Conservation (phyloP, 1,139 yeast genomes). For the Candida labiduridarum region DNA sequence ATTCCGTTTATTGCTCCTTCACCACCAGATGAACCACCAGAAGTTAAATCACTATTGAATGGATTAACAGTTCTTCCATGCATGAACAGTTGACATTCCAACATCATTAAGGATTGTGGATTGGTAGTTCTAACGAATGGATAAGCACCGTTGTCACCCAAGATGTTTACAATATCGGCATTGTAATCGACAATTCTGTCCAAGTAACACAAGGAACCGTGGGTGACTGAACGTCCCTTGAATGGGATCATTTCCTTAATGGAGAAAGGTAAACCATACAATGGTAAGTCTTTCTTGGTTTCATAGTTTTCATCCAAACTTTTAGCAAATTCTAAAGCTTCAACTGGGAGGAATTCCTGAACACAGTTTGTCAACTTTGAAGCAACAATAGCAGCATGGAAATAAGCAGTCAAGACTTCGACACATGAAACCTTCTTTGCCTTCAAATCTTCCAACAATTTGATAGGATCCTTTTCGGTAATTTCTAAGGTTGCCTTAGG, state of each 20-base stretch:
- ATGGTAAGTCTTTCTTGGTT: constrained; percentile 18
- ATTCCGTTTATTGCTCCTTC: constrained; percentile 28
- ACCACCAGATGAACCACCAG: constrained; percentile 44
- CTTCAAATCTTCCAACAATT: constrained; percentile 17
- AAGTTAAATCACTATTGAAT: constrained; percentile 50
- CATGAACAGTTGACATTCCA: constrained; percentile 52
- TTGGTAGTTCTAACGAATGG: constrained; percentile 48
- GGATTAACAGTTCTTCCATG: constrained; percentile 59
- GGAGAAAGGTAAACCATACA: constrained; percentile 28
- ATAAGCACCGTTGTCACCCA: constrained; percentile 22
- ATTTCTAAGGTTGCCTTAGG: constrained; percentile 9
- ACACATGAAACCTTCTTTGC: constrained; percentile 21
- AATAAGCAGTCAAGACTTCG: constrained; percentile 32
- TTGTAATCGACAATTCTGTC: constrained; percentile 24
- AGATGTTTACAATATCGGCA: constrained; percentile 24
- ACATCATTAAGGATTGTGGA: constrained; percentile 61
- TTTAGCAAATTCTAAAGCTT: constrained; percentile 21
- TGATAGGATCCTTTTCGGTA: constrained; percentile 22
- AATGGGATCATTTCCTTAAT: constrained; percentile 24
- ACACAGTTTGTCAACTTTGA: constrained; percentile 26
- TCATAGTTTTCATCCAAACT: constrained; percentile 19
- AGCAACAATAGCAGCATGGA: constrained; percentile 25
- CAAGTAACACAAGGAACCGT: constrained; percentile 24
- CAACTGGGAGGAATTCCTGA: constrained; percentile 23
- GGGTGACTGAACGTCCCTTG: constrained; percentile 20